A percentile compares a stretch with the other conserved stretches of the same genome.
Conservation (phyloP, 2,329 filamentous ascomycete species). For the Colletotrichum falcatum region DNA sequence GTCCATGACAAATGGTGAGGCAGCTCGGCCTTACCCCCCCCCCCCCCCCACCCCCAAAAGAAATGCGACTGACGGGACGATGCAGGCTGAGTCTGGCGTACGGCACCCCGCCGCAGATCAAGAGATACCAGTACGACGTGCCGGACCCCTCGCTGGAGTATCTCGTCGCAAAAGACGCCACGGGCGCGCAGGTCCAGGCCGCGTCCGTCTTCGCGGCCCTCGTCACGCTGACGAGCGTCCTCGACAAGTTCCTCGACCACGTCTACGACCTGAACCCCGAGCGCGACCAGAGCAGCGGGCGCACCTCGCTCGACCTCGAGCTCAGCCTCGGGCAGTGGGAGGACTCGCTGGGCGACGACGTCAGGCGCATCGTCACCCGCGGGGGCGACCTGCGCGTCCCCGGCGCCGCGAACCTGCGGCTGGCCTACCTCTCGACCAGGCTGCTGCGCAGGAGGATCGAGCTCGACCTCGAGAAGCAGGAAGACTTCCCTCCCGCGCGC, state of each 20-base stretch:
- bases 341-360: conserved; percentile 53
- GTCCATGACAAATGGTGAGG: conserved; percentile 67
- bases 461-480: conserved; percentile 55
- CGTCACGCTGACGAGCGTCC: conserved; percentile 32
- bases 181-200: conserved; percentile 1
- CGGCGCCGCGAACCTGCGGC: conserved; percentile 63
- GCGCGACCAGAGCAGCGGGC: conserved; percentile 21
- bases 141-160: conserved; percentile 55
- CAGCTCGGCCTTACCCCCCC: neutral
- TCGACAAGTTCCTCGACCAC: conserved; percentile 42
- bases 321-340: conserved; percentile 57
- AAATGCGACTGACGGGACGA: neutral
- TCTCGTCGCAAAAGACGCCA: conserved; percentile 41
- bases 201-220: conserved; percentile 39
- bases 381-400: conserved; percentile 55
- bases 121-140: conserved; percentile 60
- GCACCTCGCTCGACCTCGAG: conserved; percentile 50
- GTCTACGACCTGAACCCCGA: conserved; percentile 41
- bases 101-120: conserved; percentile 64
- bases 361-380: conserved; percentile 56
- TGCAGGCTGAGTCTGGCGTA: conserved; percentile 64
- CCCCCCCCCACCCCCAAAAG: too few species aligned
- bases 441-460: conserved; percentile 61
- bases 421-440: conserved; percentile 62
- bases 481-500: too few species aligned